Percentiles rank a stretch among this genome's conserved stretches.
phyloP scores from a whole-genome alignment of 768 basidiomycete genomes.

The Mrakia frigida region DNA sequence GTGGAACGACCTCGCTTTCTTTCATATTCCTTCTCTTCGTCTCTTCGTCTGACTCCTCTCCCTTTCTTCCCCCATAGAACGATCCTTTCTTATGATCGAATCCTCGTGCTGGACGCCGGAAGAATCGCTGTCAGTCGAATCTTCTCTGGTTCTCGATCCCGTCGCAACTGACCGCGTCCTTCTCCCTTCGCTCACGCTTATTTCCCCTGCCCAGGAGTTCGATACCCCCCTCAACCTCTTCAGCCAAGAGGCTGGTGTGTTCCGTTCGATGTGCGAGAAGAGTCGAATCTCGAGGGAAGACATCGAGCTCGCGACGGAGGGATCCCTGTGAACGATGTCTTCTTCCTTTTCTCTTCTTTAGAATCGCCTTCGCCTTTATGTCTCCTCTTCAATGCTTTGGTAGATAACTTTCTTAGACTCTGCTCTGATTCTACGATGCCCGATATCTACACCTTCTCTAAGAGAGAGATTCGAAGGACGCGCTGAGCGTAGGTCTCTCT shows the following conservation, averaged over 20 bases:
- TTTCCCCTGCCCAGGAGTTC: slow-evolving; percentile 53
- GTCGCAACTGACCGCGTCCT: background rate
- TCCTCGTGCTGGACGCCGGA: slow-evolving; percentile 17
- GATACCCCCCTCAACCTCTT: slow-evolving; percentile 70
- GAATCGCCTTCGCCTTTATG: background rate
- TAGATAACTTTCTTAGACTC: too few species aligned
- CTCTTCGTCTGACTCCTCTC: background rate
- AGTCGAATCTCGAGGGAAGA: slow-evolving; percentile 72
- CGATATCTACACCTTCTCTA: background rate
- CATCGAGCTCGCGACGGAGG: slow-evolving; percentile 44
- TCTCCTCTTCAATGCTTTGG: background rate
- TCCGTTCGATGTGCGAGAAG: slow-evolving; percentile 78
- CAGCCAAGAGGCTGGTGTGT: slow-evolving; percentile 57
- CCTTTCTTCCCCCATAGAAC: background rate
- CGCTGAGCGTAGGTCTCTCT: background rate
- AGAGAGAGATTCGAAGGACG: background rate
- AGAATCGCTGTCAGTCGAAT: background rate
- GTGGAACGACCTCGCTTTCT: too few species aligned
- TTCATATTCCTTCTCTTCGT: too few species aligned
- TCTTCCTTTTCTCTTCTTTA: background rate
- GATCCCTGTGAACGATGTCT: background rate
- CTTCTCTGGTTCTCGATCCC: background rate
- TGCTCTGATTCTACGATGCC: background rate
- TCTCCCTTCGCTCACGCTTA: background rate
- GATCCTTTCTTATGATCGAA: slow-evolving; percentile 17